A percentile compares a stretch with the other conserved stretches of the same genome.
Conservation (phyloP, 2,329 filamentous ascomycete genomes). For the Colletotrichum neosansevieriae region DNA sequence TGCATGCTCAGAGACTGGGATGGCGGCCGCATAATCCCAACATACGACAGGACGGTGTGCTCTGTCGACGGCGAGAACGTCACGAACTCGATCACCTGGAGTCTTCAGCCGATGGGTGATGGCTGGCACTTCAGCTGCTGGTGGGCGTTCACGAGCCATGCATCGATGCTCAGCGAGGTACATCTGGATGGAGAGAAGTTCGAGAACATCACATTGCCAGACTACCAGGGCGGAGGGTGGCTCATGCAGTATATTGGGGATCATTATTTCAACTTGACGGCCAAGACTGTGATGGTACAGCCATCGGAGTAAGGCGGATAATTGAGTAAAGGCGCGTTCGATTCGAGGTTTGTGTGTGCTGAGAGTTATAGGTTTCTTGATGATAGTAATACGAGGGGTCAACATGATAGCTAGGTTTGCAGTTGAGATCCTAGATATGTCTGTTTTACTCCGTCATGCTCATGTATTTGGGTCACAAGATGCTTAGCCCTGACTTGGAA, state of each 20-base stretch:
- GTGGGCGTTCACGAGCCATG: constrained; percentile 36
- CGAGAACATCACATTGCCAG: constrained; percentile 4
- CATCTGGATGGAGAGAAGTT: constrained; percentile 17
- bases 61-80: background rate
- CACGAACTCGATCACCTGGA: constrained; percentile 29
- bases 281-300: background rate
- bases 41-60: constrained; percentile 22
- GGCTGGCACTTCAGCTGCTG: constrained; percentile 36
- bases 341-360: no score
- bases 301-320: background rate
- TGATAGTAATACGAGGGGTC: no score
- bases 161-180: constrained; percentile 6
- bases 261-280: constrained; percentile 6
- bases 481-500: no score
- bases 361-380: no score
- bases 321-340: no score
- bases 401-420: no score
- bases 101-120: constrained; percentile 25
- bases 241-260: constrained; percentile 17
- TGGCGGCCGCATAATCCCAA: constrained; percentile 25
- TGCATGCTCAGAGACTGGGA: constrained; percentile 26
- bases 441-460: no score
- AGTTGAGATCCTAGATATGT: no score
- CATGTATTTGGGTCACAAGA: no score
- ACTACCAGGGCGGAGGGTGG: constrained; percentile 15